Base-by-base conservation (phyloP, 148 eudicot species). In the Talinum fruticosum region DNA sequence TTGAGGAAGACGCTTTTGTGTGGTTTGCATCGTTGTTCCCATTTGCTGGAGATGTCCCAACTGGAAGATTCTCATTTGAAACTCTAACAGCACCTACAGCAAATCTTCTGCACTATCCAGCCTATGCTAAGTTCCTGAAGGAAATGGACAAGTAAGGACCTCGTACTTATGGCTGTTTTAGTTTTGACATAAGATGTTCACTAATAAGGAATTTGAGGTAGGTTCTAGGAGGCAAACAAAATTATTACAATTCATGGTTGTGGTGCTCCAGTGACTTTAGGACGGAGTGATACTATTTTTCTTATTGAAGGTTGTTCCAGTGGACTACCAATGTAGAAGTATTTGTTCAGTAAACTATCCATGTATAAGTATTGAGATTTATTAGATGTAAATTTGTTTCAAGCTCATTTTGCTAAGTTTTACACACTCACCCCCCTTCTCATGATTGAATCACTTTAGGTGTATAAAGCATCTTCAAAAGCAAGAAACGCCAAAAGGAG, bases 11-110 rank as follows among this genome's bases (percentile, higher is more conserved):
- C 82, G 88, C 97, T 66, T 96, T 91, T 86, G 91, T 90, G 79
- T 96, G 98, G 99, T 75, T 96, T 76, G 89, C 86, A n/a, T 78
- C 92, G 44, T 77, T 93, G 64, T 88, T 91, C 80, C 97, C 97
- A 2, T 67, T 93, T 75, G 68, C 82, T 26, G 92, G 85, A 37
- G 99, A 96, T 78, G 82, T 87, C 53, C 87, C 86, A 21, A 96
- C 89, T 81, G 93, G 89, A 68, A 91, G 93, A 86, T 96, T 91
- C 74, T 88, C 91, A 74, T 93, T 86, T 74, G 98, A 93, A 86
- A 84, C 93, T 61, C 87, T 96, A 36, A 96, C 99, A 3, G 86
- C 95, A 8, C 10, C 93, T 32, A 93, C 97, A 1, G 88, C 79
- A n/a, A 83, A 90, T 75, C 81, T 84, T 18, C 92, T 96, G 38